Base-by-base conservation (phyloP, 768 basidiomycete species). In the Collybia mongolica region DNA sequence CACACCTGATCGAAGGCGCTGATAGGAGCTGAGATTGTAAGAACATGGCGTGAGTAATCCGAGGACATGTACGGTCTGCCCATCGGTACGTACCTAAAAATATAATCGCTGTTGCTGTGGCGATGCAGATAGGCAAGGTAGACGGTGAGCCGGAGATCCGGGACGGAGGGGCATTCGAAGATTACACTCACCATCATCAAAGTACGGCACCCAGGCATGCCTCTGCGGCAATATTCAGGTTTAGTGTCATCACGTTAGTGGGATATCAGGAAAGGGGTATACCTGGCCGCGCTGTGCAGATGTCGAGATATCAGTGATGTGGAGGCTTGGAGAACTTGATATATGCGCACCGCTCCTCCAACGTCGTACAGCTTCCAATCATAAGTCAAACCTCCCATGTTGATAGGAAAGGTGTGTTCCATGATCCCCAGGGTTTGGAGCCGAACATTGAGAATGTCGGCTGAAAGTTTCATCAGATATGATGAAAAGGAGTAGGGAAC, bases 321-420 rank as follows among this genome's bases (percentile, higher is more conserved):
- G 32, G 46, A 26, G 40, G 23, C 28, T 38, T 50, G 23, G 18
- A 45, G 23, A 19, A n/a, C 3, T 26, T 7, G 7, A 26, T 26
- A 3, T 35, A 49, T 22, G 32, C 86, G 63, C 61, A 90, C 86
- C 45, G 87, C 86, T 40, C 90, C 90, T 36, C 90, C 89, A 32
- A 93, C 90, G 63, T 93, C 90, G 62, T 86, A 93, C 48, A 92
- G 71, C 50, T 83, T 79, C 89, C 90, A 92, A 46, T 83, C 79
- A 60, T 86, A 88, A 38, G 74, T 74, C 49, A 72, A 74, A 2
- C 84, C 83, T 36, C 77, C 80, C 53, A 83, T 76, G 51, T 75
- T 74, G 51, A 90, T 81, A 49, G 83, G 78, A 62, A 90, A 89
- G 1, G 79, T 72, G 61, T 90, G 87, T 56, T 92, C 89, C 49